Conservation (phyloP, 257 asterid species). For the Ligustrum vulgare region DNA sequence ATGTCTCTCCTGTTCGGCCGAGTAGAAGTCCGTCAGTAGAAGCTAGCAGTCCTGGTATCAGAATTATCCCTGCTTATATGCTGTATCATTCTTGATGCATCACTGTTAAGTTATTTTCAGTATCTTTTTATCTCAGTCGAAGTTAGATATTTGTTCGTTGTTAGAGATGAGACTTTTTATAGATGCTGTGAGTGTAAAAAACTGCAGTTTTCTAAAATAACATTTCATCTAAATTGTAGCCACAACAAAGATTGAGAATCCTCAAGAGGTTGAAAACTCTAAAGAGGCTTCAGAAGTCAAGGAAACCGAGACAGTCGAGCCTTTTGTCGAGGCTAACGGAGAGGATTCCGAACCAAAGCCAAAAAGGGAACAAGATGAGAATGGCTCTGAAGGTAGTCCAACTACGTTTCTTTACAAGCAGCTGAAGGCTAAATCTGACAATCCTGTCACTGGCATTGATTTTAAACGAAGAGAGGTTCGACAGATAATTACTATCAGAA, state of each 20-base stretch:
- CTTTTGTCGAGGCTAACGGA: conserved; percentile 51
- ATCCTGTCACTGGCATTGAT: conserved; percentile 86
- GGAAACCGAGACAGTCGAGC: conserved; percentile 42
- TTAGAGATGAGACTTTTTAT: not conserved
- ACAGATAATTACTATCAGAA: not conserved
- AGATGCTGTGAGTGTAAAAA: not conserved
- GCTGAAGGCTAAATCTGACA: conserved; percentile 81
- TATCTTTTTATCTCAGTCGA: no score
- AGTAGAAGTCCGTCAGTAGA: conserved; percentile 63
- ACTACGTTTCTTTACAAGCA: conserved; percentile 65
- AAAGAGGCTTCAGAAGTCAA: conserved; percentile 46
- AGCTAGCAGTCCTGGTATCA: conserved; percentile 61
- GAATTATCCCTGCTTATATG: not conserved
- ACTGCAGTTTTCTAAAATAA: not conserved
- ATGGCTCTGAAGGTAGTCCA: conserved; percentile 47
- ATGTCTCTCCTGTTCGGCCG: conserved; percentile 66
- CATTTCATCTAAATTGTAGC: conserved; percentile 31
- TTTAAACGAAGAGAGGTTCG: conserved; percentile 88
- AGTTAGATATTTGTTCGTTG: no score
- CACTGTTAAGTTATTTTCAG: no score
- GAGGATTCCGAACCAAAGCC: conserved; percentile 51
- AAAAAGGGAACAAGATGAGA: conserved; percentile 56
- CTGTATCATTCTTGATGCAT: not conserved
- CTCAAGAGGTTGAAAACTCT: conserved; percentile 44
- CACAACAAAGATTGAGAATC: conserved; percentile 45